These are phyloP conservation scores for Meyerozyma sp. DNA, from an alignment of 1,139 yeast genomes.

Conservation along the genomic window DNA sequence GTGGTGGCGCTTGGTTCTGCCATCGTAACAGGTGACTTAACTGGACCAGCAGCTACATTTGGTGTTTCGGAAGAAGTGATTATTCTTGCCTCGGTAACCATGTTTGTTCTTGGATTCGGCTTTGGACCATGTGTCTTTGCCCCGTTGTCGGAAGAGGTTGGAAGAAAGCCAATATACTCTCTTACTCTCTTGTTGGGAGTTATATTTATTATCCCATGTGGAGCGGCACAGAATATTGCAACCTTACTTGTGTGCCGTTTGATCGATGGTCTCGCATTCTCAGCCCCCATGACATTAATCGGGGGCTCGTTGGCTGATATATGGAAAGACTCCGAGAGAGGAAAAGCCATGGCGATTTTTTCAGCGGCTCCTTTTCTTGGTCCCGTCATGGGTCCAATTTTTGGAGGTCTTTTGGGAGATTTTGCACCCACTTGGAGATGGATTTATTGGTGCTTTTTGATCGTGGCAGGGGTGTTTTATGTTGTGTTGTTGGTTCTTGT, in stretches of 20 bases:
- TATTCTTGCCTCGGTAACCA: conserved; percentile 49
- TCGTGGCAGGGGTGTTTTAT: conserved; percentile 8
- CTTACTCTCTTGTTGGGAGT: conserved; percentile 54
- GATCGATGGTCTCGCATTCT: conserved; percentile 7
- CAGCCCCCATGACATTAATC: conserved; percentile 12
- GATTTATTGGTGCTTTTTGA: conserved; percentile 11
- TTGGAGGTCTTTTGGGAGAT: conserved; percentile 7
- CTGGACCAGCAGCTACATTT: conserved; percentile 46
- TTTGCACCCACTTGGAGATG: conserved; percentile 4
- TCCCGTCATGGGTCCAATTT: conserved; percentile 13
- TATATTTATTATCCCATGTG: conserved; percentile 72
- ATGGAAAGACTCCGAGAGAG: conserved; percentile 9
- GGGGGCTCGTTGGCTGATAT: conserved; percentile 12
- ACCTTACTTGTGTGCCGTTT: conserved; percentile 41
- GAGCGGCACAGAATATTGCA: conserved; percentile 63
- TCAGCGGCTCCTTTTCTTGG: conserved; percentile 22
- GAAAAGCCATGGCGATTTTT: conserved; percentile 10
- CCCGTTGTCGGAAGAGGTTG: conserved; percentile 69
- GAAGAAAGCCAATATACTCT: conserved; percentile 55
- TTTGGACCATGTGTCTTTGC: conserved; percentile 72
- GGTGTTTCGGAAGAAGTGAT: conserved; percentile 51
- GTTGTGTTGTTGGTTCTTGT: conserved; percentile 7
- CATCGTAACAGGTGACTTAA: conserved; percentile 56
- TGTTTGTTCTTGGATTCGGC: conserved; percentile 68
- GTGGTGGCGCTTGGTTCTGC: conserved; percentile 59